Base-by-base conservation (phyloP, 305 asterid species). In the Solanum chacoense region DNA sequence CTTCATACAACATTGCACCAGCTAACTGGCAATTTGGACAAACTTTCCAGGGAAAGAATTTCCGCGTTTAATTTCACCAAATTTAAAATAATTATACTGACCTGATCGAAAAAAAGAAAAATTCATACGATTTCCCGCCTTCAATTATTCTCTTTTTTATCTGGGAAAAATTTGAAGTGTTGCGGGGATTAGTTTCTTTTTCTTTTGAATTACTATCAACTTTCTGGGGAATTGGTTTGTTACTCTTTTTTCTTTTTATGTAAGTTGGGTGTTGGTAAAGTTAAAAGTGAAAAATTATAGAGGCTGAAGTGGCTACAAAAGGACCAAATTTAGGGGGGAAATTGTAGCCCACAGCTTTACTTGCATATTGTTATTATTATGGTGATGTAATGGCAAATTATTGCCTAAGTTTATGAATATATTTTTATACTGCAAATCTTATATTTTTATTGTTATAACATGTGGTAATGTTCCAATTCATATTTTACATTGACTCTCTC, bases 1-100 rank as follows among this genome's bases (percentile, higher is more conserved):
- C 90, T 81, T 85, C 91, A 3, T 76, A 85, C 69, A 85, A 90
- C 55, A 67, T 90, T 12, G 91, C 65, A 13, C 90, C 91, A n/a
- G 24, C 91, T 12, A 18, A 85, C 59, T 90, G 91, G 91, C 87
- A 85, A 34, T 88, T 90, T 32, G 91, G 91, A 9, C 91, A 90
- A 5, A 90, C 91, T 50, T 90, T 88, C 71, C 32, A 26, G 40
- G 91, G 91, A 10, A 90, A 85, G 81, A 90, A 88, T 40, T 90
- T 90, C 75, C 81, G 90, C 0, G 85, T 76, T 36, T 90, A 74
- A 83, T 32, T 55, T 20, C 31, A 34, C n/a, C 26, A 81, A n/a
- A 55, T 55, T 18, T 18, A 1, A 55, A 55, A 59, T 59, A 20
- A 59, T 59, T 59, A 59, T 2, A 59, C 69, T 59, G 26, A 59